phyloP scores from a whole-genome alignment of 192 early-diverging fungal species.

The Podila verticillata region DNA sequence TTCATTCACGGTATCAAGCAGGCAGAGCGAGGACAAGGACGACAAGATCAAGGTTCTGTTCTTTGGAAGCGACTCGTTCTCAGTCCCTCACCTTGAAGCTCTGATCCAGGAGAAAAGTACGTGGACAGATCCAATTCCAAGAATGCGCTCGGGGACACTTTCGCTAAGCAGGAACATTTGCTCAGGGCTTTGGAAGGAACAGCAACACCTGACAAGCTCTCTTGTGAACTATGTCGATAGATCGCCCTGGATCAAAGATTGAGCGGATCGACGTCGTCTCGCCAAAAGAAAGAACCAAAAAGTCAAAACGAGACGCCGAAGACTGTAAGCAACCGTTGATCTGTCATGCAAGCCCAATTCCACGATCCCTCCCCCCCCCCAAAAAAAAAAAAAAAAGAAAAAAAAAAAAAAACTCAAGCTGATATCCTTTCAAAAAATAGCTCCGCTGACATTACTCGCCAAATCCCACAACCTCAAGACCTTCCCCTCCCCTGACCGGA shows the following conservation, averaged over 20 bases:
- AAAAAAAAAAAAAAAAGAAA: no score
- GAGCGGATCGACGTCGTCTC: constrained; percentile 48
- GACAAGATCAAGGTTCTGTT: constrained; percentile 70
- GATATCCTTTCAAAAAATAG: background rate
- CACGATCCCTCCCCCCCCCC: no score
- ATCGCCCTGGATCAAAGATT: constrained; percentile 46
- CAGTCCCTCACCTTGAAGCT: constrained; percentile 64
- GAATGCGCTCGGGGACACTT: constrained; percentile 34
- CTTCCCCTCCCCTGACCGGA: constrained; percentile 38
- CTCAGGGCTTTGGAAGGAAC: background rate
- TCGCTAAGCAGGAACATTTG: constrained; percentile 24
- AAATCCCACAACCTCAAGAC: constrained; percentile 32
- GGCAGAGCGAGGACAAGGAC: background rate
- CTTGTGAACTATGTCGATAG: constrained; percentile 47
- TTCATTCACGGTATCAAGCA: background rate
- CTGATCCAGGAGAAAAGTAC: constrained; percentile 64
- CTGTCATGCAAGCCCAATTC: no score
- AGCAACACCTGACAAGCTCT: constrained; percentile 20
- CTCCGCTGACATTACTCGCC: constrained; percentile 34
- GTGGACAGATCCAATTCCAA: constrained; percentile 44
- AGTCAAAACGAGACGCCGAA: constrained; percentile 39
- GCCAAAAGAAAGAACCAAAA: constrained; percentile 35
- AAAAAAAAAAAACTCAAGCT: background rate
- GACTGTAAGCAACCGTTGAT: constrained; percentile 22
- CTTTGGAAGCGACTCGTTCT: constrained; percentile 91